Evolutionary conservation across 139 green algal genomes (phyloP), one percentile per base, ranked within the genome.

Genomic region (Chlamydomonas schloesseri): DNA sequence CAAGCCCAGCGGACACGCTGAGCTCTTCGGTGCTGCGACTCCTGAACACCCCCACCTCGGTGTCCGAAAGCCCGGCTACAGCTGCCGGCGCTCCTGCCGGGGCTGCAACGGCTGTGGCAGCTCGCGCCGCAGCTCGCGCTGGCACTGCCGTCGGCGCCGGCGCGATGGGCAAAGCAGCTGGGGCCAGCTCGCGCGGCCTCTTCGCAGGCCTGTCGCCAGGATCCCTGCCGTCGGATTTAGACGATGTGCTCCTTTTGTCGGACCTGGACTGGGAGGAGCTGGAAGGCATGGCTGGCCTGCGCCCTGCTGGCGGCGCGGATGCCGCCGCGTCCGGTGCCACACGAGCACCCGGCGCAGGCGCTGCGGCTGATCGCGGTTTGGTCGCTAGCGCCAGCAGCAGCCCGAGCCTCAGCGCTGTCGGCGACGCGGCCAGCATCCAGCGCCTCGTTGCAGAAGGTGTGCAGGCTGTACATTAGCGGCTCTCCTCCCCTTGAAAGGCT

Each of bases 181-280:
- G 17, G 13, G 64, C 64, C 21, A 17, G 29, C 28, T 20, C 64
- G 37, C 62, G 50, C 46, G 15, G 18, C 34, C 36, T 60, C 0
- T 15, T 67, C 8, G 60, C 53, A 14, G 34, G 21, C 55, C 50
- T 53, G 46, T 77, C 79, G 26, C 79, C 79, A 0, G 78, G 70
- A 2, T 50, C 64, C 46, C 65, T 85, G 47, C 79, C 65, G 0
- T 85, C 79, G 1, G 79, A 85, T 23, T 14, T 87, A 21, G 73
- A 81, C 23, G 81, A 87, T 0, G 9, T 47, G 69, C 55, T 87
- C 33, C 53, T 87, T 14, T 55, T 80, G 4, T 21, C 67, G 20
- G 65, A 76, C 3, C 67, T 85, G n/a, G 79, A 85, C n/a, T 68
- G 29, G 78, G 64, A 78, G 50, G 80, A 86, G 67, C 80, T 86